phyloP scores from a whole-genome alignment of 2,329 filamentous ascomycete genomes.

The Leptographium procerum region DNA sequence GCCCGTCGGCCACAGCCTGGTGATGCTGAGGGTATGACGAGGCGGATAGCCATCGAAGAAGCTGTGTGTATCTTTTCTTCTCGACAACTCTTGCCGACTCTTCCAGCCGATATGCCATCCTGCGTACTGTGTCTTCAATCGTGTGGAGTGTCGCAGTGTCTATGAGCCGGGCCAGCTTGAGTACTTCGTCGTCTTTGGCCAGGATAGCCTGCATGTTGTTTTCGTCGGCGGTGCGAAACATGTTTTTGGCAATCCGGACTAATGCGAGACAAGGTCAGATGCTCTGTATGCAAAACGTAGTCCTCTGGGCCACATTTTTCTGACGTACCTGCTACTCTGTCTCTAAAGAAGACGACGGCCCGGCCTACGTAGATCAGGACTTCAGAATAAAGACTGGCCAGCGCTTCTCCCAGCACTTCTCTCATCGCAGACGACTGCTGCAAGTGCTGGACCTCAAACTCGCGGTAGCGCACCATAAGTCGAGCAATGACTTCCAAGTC shows the following conservation, averaged over 20 bases:
- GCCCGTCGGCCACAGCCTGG: background rate
- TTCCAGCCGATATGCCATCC: background rate
- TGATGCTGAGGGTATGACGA: background rate
- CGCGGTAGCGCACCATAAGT: background rate
- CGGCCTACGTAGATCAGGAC: background rate
- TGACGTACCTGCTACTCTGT: background rate
- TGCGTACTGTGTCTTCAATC: background rate
- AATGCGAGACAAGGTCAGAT: background rate
- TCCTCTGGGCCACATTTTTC: background rate
- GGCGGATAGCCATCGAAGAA: background rate
- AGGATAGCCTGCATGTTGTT: background rate
- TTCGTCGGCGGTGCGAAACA: background rate
- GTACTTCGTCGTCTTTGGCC: background rate
- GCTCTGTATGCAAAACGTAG: background rate
- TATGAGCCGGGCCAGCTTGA: background rate
- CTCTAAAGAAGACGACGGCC: background rate
- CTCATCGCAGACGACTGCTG: background rate
- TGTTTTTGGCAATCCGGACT: background rate
- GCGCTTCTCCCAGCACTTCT: background rate
- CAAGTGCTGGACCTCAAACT: background rate
- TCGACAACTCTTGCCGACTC: background rate
- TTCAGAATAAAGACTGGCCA: background rate
- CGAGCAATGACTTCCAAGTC: background rate
- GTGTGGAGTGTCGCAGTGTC: background rate
- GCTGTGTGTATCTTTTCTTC: background rate